Percentiles rank a stretch among this genome's conserved stretches.
Conservation (phyloP, 768 basidiomycete species). For the Nidularia sp. region DNA sequence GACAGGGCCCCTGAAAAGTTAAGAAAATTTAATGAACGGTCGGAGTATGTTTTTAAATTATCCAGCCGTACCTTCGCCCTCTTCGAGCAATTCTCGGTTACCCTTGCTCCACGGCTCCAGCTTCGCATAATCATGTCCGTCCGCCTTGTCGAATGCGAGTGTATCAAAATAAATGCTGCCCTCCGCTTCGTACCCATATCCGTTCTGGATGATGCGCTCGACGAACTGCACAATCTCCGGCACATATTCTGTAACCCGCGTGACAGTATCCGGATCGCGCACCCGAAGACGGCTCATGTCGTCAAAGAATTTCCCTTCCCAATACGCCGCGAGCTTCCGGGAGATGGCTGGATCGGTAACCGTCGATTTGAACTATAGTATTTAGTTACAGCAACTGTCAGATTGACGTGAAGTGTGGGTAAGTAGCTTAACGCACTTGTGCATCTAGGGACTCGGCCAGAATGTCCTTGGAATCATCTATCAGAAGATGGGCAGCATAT, state of each 20-base stretch:
- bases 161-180: slow-evolving; percentile 96
- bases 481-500: slow-evolving; percentile 49
- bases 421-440: slow-evolving; percentile 42
- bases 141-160: slow-evolving; percentile 68
- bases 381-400: not conserved
- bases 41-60: not conserved
- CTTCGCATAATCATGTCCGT: slow-evolving; percentile 86
- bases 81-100: slow-evolving; percentile 83
- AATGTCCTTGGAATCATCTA: slow-evolving; percentile 76
- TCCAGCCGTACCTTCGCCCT: slow-evolving; percentile 73
- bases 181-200: slow-evolving; percentile 64
- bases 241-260: slow-evolving; percentile 95
- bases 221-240: slow-evolving; percentile 93
- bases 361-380: slow-evolving; percentile 62
- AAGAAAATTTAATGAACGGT: not conserved
- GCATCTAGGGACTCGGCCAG: slow-evolving; percentile 70
- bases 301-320: slow-evolving; percentile 87
- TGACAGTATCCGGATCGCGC: slow-evolving; percentile 83
- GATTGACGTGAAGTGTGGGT: not conserved
- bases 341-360: slow-evolving; percentile 87
- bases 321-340: slow-evolving; percentile 75
- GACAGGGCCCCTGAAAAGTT: slow-evolving; percentile 29
- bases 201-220: slow-evolving; percentile 78
- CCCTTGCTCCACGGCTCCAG: slow-evolving; percentile 95
- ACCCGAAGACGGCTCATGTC: slow-evolving; percentile 91